Evolutionary conservation across 129 eudicot species (phyloP).

Genomic region (Smallanthus sonchifolius): DNA sequence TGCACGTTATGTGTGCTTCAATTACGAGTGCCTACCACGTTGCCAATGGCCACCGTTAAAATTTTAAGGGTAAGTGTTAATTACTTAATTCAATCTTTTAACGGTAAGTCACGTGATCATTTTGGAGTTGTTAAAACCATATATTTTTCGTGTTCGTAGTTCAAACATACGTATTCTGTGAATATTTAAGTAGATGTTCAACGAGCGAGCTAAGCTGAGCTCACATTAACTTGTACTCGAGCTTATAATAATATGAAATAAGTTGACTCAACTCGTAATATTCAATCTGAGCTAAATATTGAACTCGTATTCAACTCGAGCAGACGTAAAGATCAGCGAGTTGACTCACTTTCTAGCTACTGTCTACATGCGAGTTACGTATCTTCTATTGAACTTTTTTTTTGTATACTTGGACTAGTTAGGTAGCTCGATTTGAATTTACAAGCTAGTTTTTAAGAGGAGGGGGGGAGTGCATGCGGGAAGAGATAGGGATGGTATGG

Average conservation of each 20-base stretch:
- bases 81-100: too few species aligned
- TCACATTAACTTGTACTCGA: neutral
- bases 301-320: neutral
- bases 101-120: neutral
- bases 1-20: neutral
- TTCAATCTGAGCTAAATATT: neutral
- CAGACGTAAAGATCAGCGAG: neutral
- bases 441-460: too few species aligned
- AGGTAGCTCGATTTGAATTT: too few species aligned
- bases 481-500: too few species aligned
- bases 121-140: neutral
- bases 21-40: constrained; percentile 12
- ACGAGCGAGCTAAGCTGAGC: neutral
- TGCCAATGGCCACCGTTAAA: neutral
- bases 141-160: too few species aligned
- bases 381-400: too few species aligned
- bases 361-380: too few species aligned
- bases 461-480: too few species aligned
- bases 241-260: neutral
- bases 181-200: neutral
- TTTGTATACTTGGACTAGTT: too few species aligned
- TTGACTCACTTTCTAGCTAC: neutral
- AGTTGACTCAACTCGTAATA: too few species aligned
- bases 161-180: too few species aligned
- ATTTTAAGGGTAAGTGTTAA: neutral